These are phyloP conservation scores for Triangularia setosa DNA, from an alignment of 2,329 filamentous ascomycete species.

Conservation along the genomic window DNA sequence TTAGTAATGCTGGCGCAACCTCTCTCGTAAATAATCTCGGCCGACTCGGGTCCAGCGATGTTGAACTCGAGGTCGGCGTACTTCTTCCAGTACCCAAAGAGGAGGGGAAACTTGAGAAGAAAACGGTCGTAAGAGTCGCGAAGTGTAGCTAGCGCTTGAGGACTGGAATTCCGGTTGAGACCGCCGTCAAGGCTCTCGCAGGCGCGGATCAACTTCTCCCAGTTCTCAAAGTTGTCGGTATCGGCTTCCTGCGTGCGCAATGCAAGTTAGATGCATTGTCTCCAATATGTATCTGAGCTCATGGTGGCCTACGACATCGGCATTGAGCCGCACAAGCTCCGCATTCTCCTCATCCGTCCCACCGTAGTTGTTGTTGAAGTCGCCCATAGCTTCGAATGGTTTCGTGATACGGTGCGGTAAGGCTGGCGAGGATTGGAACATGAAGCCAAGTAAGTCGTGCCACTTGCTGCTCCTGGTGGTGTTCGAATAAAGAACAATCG, in stretches of 20 bases:
- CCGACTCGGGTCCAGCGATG: slow-evolving; percentile 92
- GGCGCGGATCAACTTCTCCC: slow-evolving; percentile 86
- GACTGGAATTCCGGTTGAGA: slow-evolving; percentile 93
- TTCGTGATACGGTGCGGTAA: background rate
- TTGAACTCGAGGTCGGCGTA: slow-evolving; percentile 98
- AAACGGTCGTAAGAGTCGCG: slow-evolving; percentile 89
- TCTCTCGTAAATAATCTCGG: slow-evolving; percentile 97
- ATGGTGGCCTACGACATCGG: slow-evolving; percentile 65
- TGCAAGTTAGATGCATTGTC: slow-evolving; percentile 23
- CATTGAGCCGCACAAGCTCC: slow-evolving; percentile 74
- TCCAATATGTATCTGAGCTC: background rate
- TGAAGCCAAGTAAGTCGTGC: background rate
- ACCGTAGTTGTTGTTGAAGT: slow-evolving; percentile 63
- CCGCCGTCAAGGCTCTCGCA: slow-evolving; percentile 86
- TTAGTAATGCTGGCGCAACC: slow-evolving; percentile 89
- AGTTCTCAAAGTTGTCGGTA: slow-evolving; percentile 86
- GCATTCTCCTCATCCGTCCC: slow-evolving; percentile 76
- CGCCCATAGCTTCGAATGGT: slow-evolving; percentile 53
- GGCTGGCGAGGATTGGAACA: slow-evolving; percentile 12
- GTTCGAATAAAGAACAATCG: background rate
- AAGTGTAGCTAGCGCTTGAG: slow-evolving; percentile 82
- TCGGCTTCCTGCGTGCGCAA: slow-evolving; percentile 52
- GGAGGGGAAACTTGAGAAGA: slow-evolving; percentile 86
- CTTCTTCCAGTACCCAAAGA: slow-evolving; percentile 99
- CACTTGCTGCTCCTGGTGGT: background rate